A percentile compares a stretch with the other conserved stretches of the same genome.
phyloP scores from a whole-genome alignment of 331 rosid species.

The Malus hybrid region DNA sequence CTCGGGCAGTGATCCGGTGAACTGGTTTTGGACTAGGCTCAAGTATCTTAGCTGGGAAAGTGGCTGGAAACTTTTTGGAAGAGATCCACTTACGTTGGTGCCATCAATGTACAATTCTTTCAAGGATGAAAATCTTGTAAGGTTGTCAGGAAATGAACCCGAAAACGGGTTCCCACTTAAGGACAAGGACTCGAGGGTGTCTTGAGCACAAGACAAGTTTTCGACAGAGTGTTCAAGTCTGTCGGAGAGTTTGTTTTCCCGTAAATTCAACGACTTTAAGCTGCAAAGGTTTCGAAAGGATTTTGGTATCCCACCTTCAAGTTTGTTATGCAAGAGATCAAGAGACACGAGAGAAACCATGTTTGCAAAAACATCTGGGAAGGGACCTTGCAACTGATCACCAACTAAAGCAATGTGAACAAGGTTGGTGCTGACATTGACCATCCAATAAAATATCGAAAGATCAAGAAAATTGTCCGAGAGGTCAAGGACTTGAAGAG shows the following conservation, averaged over 20 bases:
- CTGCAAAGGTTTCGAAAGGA: conserved; percentile 14
- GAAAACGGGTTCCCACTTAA: not conserved
- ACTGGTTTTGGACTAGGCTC: conserved; percentile 9
- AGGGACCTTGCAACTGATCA: not conserved
- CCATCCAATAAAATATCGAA: conserved; percentile 16
- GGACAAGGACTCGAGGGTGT: not conserved
- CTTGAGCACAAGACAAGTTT: conserved; percentile 14
- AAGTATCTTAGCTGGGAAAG: not conserved
- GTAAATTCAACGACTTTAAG: not conserved
- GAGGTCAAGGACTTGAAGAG: conserved; percentile 8
- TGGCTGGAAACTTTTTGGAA: conserved; percentile 19
- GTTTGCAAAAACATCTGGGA: conserved; percentile 20
- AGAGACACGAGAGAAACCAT: conserved; percentile 21
- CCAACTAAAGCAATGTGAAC: not conserved
- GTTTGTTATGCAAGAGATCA: conserved; percentile 10
- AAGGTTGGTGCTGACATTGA: conserved; percentile 11
- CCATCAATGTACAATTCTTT: too few relatives aligned
- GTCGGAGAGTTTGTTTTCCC: not conserved
- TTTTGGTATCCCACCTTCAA: conserved; percentile 19
- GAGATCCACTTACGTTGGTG: conserved; percentile 6
- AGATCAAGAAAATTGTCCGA: not conserved
- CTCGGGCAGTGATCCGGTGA: conserved; percentile 19
- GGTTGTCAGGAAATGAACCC: too few relatives aligned
- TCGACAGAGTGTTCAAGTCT: conserved; percentile 8
- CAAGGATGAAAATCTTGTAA: too few relatives aligned